These are phyloP conservation scores for Candida odintsovae DNA, from an alignment of 805 yeast genomes.

Conservation along the genomic window DNA sequence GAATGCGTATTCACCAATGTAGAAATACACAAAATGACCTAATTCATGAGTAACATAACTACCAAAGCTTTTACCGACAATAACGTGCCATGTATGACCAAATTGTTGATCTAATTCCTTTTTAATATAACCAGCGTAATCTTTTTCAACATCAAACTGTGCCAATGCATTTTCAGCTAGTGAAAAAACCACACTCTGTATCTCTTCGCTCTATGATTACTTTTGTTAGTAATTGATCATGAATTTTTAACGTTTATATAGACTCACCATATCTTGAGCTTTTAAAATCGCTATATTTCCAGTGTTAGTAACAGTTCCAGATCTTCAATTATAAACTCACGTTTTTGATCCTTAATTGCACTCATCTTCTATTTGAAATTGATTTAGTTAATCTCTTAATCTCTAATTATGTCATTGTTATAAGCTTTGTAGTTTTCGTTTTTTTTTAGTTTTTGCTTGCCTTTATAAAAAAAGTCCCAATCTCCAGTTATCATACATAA, in stretches of 20 bases:
- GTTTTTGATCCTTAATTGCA: neutral
- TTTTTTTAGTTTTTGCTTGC: no score
- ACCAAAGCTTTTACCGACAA: constrained; percentile 77
- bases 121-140: constrained; percentile 60
- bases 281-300: constrained; percentile 16
- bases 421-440: no score
- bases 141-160: constrained; percentile 44
- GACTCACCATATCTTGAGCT: constrained; percentile 25
- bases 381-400: no score
- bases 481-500: no score
- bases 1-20: constrained; percentile 63
- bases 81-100: constrained; percentile 77
- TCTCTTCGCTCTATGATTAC: constrained; percentile 35
- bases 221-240: neutral
- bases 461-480: neutral
- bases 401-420: no score
- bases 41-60: constrained; percentile 75
- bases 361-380: neutral
- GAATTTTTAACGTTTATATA: neutral
- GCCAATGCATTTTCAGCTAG: constrained; percentile 40
- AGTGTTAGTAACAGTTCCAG: neutral
- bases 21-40: constrained; percentile 66
- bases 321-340: neutral
- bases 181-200: constrained; percentile 44
- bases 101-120: constrained; percentile 54